phyloP scores from a whole-genome alignment of 345 rosid species.

The Xanthoceras sorbifolium region DNA sequence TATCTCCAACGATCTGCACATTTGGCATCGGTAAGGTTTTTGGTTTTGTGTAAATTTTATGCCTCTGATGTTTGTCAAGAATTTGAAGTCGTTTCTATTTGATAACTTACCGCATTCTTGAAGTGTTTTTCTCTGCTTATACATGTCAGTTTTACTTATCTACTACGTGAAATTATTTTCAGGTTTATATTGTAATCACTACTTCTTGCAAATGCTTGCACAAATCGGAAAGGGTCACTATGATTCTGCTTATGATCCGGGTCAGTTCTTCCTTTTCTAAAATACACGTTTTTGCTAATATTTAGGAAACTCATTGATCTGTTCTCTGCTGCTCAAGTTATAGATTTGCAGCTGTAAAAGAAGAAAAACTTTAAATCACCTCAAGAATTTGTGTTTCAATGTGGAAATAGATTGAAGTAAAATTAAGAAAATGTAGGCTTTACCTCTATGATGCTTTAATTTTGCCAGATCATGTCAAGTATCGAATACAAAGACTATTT shows the following conservation, averaged over 20 bases:
- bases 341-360: neutral
- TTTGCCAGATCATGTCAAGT: constrained; percentile 63
- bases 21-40: constrained; percentile 76
- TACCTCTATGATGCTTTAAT: constrained; percentile 19
- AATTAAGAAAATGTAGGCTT: neutral
- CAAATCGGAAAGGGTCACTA: constrained; percentile 72
- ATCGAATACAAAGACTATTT: constrained; percentile 59
- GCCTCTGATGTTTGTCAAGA: neutral
- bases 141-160: neutral
- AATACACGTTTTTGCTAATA: neutral
- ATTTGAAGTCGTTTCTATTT: neutral
- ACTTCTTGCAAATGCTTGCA: constrained; percentile 85
- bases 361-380: neutral
- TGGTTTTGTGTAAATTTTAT: neutral
- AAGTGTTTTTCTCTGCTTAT: neutral
- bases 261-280: constrained; percentile 28
- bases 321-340: neutral
- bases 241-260: constrained; percentile 65
- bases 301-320: neutral
- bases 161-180: neutral
- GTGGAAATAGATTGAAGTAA: no score
- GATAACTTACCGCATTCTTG: constrained; percentile 4
- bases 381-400: neutral
- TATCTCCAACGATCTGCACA: constrained; percentile 74
- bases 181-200: constrained; percentile 88